Evolutionary conservation across 2,329 filamentous ascomycete genomes (phyloP), one percentile per base, ranked within the genome.

Genomic region (Ampelomyces quisqualis): DNA sequence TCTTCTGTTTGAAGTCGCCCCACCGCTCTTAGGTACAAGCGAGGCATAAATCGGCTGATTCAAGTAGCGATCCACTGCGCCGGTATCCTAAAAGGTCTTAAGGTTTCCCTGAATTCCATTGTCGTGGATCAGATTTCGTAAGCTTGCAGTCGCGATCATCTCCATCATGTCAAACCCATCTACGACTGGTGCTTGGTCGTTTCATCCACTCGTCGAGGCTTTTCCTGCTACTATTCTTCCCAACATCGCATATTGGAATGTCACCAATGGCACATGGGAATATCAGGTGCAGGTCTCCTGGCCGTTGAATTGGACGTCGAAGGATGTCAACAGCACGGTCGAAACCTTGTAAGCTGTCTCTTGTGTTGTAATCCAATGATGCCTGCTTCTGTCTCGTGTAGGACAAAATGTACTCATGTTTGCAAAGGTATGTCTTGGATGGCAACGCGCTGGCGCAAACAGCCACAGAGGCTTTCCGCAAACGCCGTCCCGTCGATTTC

Each of bases 221-320:
- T 62, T 63, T 24, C 51, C 58, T 5, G 38, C 47, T 7, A 55
- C 41, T 34, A 42, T 65, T 7, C 47, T 65, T 5, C 62, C 62
- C 1, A 66, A 66, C 29, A 18, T 58, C 7, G 54, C 43, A 3
- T 64, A 53, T 37, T 65, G 53, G 55, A 65, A 53, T 14, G 62
- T 53, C 15, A 58, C 55, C 14, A 63, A 65, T 45, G 62, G 60
- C 19, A 60, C 62, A 4, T 64, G 63, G 60, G 54, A 59, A 20
- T 66, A 64, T 35, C 59, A 66, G 19, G 51, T 66, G n/a, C 48
- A 66, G 45, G 43, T 66, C 11, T 41, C 60, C 24, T 66, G 56
- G 52, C 63, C 62, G 10, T 34, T 65, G 43, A 63, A 64, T 30
- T 65, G 63, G 62, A 64, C 58, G 3, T 50, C 56, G 5, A 51